Conservation (phyloP, 345 rosid genomes). For the Anacardium occidentale region DNA sequence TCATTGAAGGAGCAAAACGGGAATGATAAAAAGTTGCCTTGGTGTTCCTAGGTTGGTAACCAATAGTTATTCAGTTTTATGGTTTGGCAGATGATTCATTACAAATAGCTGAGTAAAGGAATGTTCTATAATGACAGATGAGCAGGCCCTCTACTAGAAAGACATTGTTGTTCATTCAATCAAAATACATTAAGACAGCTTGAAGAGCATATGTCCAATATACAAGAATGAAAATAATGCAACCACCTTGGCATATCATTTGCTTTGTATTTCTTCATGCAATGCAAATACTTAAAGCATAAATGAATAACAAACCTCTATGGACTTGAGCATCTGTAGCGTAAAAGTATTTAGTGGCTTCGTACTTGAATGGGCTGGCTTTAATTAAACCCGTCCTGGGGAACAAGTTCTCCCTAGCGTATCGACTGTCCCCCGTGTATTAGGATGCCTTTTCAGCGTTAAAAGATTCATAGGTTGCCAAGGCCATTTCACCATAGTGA, state of each 20-base stretch:
- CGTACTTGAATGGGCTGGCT: conserved; percentile 30
- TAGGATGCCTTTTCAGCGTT: conserved; percentile 29
- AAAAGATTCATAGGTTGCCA: conserved; percentile 46
- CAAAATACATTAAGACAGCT: not conserved
- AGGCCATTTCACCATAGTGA: conserved; percentile 42
- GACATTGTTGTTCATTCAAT: not conserved
- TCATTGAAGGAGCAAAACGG: not conserved
- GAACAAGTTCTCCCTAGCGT: conserved; percentile 13
- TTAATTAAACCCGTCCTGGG: conserved; percentile 7
- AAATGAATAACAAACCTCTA: conserved; percentile 49
- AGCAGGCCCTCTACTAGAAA: not conserved
- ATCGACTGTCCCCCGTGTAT: conserved; percentile 38
- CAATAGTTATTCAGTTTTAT: not conserved
- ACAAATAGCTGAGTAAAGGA: not conserved
- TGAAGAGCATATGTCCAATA: not conserved
- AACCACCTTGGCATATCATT: not conserved
- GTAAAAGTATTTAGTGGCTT: conserved; percentile 51
- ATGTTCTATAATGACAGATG: not conserved
- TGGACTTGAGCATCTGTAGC: conserved; percentile 47
- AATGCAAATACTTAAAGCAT: conserved; percentile 43
- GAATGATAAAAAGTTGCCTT: not conserved
- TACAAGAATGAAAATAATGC: not conserved
- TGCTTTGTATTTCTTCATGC: not conserved
- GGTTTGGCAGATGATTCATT: not conserved
- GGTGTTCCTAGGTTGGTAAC: not conserved